Percentiles rank a stretch among this genome's conserved stretches.
These are phyloP conservation scores for Collybia nuda DNA, from an alignment of 768 basidiomycete genomes.

Conservation along the genomic window DNA sequence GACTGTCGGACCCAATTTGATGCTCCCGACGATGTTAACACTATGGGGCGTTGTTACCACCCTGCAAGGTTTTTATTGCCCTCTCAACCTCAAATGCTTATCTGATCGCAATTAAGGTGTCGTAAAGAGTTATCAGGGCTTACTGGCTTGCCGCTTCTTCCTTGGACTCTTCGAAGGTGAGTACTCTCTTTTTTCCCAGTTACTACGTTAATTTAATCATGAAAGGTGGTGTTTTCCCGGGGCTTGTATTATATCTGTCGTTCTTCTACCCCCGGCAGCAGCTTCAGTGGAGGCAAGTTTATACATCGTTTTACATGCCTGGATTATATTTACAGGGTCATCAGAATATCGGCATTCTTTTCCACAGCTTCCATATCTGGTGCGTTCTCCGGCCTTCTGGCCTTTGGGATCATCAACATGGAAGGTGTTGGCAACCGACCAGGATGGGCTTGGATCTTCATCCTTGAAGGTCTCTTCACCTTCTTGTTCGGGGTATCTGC, in stretches of 20 bases:
- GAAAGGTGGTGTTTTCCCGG: constrained; percentile 56
- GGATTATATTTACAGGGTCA: constrained; percentile 22
- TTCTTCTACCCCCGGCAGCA: constrained; percentile 52
- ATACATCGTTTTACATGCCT: neutral
- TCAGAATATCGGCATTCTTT: constrained; percentile 46
- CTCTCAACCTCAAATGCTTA: neutral
- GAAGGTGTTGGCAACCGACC: constrained; percentile 49
- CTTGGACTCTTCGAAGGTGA: constrained; percentile 48
- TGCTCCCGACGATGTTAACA: constrained; percentile 52
- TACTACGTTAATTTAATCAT: too few species aligned
- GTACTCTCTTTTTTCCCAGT: constrained; percentile 3
- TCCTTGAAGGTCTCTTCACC: constrained; percentile 46
- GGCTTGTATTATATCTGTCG: constrained; percentile 56
- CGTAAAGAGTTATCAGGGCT: constrained; percentile 40
- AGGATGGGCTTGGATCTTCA: constrained; percentile 61
- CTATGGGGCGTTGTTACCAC: constrained; percentile 67
- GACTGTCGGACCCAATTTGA: constrained; percentile 14
- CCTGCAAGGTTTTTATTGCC: constrained; percentile 46
- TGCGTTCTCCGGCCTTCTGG: constrained; percentile 69
- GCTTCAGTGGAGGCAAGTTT: constrained; percentile 45
- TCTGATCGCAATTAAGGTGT: constrained; percentile 34
- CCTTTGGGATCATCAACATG: constrained; percentile 64
- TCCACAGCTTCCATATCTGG: constrained; percentile 57
- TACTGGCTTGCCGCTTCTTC: constrained; percentile 50
- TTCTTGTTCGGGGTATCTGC: constrained; percentile 39